A percentile compares a stretch with the other conserved stretches of the same genome.
Evolutionary conservation across 2,329 filamentous ascomycete species (phyloP).

Genomic region (Chalara sp.): DNA sequence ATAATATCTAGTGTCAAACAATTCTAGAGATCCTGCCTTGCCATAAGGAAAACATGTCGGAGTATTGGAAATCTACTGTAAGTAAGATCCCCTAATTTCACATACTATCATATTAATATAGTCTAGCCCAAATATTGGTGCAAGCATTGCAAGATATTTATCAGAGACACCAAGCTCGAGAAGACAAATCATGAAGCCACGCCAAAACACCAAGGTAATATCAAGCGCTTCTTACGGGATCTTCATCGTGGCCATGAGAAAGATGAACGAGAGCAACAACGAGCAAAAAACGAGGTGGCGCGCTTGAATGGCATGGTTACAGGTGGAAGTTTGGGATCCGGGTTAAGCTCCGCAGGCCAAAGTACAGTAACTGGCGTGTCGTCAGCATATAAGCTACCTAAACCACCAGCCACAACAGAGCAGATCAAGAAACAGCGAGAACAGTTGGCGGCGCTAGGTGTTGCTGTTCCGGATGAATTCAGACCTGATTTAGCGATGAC

Average conservation of each 20-base stretch:
- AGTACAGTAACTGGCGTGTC: slow-evolving; percentile 17
- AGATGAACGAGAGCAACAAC: slow-evolving; percentile 73
- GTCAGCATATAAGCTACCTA: slow-evolving; percentile 23
- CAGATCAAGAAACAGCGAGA: slow-evolving; percentile 79
- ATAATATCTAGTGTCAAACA: no score
- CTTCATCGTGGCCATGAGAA: slow-evolving; percentile 80
- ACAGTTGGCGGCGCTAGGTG: slow-evolving; percentile 80
- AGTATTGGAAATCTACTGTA: slow-evolving; percentile 96
- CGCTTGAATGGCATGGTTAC: slow-evolving; percentile 72
- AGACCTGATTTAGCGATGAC: slow-evolving; percentile 78
- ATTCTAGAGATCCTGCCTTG: no score
- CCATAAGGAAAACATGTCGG: slow-evolving; percentile 58
- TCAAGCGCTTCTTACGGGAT: slow-evolving; percentile 85
- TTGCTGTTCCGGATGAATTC: slow-evolving; percentile 74
- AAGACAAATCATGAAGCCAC: slow-evolving; percentile 85
- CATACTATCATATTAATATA: not conserved
- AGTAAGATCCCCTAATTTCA: slow-evolving; percentile 16
- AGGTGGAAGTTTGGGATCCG: slow-evolving; percentile 24
- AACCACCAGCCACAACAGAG: slow-evolving; percentile 38
- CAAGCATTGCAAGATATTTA: slow-evolving; percentile 87
- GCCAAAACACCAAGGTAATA: slow-evolving; percentile 72
- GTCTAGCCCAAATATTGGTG: slow-evolving; percentile 84
- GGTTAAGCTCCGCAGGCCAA: slow-evolving; percentile 15
- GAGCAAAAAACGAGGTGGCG: slow-evolving; percentile 78
- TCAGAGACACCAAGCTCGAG: slow-evolving; percentile 89